Conservation (phyloP, 179 eudicot genomes). For the Beta macrorhiza region DNA sequence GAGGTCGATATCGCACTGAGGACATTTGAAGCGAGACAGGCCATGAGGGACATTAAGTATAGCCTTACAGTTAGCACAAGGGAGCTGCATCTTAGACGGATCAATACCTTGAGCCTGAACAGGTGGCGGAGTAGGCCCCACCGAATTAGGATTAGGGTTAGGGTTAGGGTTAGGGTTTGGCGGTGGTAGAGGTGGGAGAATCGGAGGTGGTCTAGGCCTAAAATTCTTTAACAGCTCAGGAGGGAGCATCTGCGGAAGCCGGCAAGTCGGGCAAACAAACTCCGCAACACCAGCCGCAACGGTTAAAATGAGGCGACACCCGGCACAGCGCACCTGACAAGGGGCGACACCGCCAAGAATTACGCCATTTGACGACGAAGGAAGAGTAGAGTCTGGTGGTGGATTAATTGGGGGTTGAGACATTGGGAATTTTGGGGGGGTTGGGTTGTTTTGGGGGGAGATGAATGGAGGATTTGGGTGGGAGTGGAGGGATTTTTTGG, state of each 20-base stretch:
- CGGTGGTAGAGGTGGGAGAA: slow-evolving; percentile 6
- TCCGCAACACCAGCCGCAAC: slow-evolving; percentile 63
- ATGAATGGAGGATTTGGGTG: not conserved
- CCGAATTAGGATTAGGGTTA: not conserved
- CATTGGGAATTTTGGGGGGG: slow-evolving; percentile 3
- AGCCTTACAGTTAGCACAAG: slow-evolving; percentile 93
- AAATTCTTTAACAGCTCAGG: slow-evolving; percentile 52
- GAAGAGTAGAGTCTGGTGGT: not conserved
- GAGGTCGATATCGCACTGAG: slow-evolving; percentile 77
- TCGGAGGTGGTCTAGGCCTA: slow-evolving; percentile 20
- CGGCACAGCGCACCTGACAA: slow-evolving; percentile 76
- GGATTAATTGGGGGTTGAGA: slow-evolving; percentile 12
- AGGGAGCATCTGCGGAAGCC: slow-evolving; percentile 79
- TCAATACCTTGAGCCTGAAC: slow-evolving; percentile 65
- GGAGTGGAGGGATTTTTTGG: not conserved
- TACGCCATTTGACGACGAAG: slow-evolving; percentile 17
- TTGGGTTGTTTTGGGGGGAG: not conserved
- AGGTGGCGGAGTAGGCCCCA: slow-evolving; percentile 12
- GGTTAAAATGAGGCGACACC: slow-evolving; percentile 64
- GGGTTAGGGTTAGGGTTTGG: slow-evolving; percentile 37
- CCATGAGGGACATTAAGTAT: slow-evolving; percentile 94
- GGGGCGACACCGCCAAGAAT: slow-evolving; percentile 12
- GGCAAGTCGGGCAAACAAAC: slow-evolving; percentile 70
- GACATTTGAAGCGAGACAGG: slow-evolving; percentile 69
- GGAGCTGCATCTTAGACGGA: slow-evolving; percentile 89